Percentiles rank a stretch among this genome's conserved stretches.
Conservation (phyloP, 2,329 filamentous ascomycete genomes). For the Davidsoniella eucalypti region DNA sequence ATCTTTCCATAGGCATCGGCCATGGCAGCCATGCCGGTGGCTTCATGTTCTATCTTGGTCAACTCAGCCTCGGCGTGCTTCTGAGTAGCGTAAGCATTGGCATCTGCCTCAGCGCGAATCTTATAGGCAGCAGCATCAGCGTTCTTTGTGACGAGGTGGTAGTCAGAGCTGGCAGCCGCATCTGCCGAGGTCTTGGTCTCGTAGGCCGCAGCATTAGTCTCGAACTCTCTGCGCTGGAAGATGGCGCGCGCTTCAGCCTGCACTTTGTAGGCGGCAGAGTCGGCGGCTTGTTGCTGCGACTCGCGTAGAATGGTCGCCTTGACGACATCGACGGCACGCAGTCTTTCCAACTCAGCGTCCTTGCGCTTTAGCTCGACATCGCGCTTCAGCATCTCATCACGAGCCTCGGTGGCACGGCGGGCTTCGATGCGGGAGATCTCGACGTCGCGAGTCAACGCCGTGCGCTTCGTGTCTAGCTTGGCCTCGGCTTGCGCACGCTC, state of each 20-base stretch:
- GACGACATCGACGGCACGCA: slow-evolving; percentile 61
- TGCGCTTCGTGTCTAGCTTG: slow-evolving; percentile 55
- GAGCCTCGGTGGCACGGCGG: slow-evolving; percentile 68
- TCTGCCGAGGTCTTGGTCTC: slow-evolving; percentile 30
- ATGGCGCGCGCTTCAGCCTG: slow-evolving; percentile 41
- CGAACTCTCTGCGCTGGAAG: slow-evolving; percentile 35
- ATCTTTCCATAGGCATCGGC: slow-evolving; percentile 65
- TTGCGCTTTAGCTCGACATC: slow-evolving; percentile 62
- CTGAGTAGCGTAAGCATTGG: slow-evolving; percentile 21
- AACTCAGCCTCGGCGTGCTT: slow-evolving; percentile 43
- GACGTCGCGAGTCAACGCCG: slow-evolving; percentile 55
- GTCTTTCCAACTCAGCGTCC: slow-evolving; percentile 62
- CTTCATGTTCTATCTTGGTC: slow-evolving; percentile 50
- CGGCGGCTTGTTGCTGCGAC: slow-evolving; percentile 50
- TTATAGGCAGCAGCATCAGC: slow-evolving; percentile 35
- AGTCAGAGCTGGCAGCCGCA: slow-evolving; percentile 23
- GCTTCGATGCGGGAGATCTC: slow-evolving; percentile 79
- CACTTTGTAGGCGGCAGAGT: slow-evolving; percentile 47
- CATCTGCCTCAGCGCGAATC: slow-evolving; percentile 30
- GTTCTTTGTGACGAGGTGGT: slow-evolving; percentile 25
- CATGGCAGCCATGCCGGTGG: slow-evolving; percentile 61
- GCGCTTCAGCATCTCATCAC: slow-evolving; percentile 59
- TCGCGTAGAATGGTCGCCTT: slow-evolving; percentile 57
- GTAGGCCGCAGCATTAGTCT: slow-evolving; percentile 35
- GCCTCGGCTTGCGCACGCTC: slow-evolving; percentile 69